Evolutionary conservation across 176 grass and related monocot species (phyloP).

Genomic region (Metroxylon sagu): DNA sequence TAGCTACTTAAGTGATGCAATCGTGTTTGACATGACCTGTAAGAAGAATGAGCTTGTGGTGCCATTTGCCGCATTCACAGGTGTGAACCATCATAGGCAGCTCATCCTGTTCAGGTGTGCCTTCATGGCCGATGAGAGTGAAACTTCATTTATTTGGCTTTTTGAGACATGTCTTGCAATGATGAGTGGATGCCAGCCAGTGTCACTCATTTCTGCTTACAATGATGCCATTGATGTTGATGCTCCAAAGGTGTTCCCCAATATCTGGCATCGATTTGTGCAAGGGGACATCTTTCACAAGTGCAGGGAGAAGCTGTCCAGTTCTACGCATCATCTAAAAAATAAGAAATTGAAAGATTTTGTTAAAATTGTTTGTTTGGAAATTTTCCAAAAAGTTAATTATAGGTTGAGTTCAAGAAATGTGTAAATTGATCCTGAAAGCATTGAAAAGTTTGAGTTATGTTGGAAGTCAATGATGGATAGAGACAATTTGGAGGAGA

Average conservation of each 20-base stretch:
- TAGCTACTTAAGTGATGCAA: constrained; percentile 36
- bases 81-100: constrained; percentile 58
- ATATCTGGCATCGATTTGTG: constrained; percentile 42
- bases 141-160: constrained; percentile 49
- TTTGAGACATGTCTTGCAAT: constrained; percentile 48
- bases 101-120: constrained; percentile 41
- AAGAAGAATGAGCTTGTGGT: constrained; percentile 36
- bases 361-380: too few species aligned
- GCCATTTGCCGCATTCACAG: constrained; percentile 43
- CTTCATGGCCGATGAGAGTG: constrained; percentile 48
- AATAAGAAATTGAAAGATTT: too few species aligned
- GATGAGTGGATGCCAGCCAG: constrained; percentile 31
- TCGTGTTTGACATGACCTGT: constrained; percentile 47
- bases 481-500: constrained; percentile 35
- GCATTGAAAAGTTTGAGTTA: constrained; percentile 38
- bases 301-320: constrained; percentile 34
- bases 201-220: constrained; percentile 38
- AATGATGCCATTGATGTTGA: constrained; percentile 25
- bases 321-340: too few species aligned
- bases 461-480: constrained; percentile 30
- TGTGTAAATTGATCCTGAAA: constrained; percentile 38
- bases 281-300: constrained; percentile 38
- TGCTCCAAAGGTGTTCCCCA: constrained; percentile 24
- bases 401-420: constrained; percentile 38
- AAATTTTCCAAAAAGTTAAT: too few species aligned